Conservation (phyloP, 768 basidiomycete species). For the Termitomyces sp. region DNA sequence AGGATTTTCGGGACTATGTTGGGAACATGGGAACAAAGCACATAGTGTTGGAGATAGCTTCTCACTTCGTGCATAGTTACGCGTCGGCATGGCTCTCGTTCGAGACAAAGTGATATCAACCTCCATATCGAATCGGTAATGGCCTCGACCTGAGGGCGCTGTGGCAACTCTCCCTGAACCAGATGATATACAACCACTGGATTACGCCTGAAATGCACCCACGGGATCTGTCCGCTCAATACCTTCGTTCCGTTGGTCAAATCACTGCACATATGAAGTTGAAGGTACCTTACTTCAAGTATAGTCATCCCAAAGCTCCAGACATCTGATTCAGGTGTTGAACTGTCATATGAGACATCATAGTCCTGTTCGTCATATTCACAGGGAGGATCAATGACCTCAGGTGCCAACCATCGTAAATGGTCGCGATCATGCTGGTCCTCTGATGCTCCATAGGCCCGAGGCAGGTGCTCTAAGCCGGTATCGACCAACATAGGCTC, state of each 20-base stretch:
- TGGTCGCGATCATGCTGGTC: neutral
- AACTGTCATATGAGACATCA: neutral
- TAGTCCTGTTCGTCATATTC: neutral
- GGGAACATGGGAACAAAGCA: neutral
- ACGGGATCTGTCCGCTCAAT: conserved; percentile 2
- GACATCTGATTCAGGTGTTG: conserved; percentile 14
- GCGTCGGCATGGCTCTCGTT: conserved; percentile 1
- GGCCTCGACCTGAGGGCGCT: conserved; percentile 2
- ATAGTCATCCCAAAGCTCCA: conserved; percentile 21
- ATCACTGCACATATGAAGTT: neutral
- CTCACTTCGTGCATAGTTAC: neutral
- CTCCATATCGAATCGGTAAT: conserved; percentile 13
- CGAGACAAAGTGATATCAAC: conserved; percentile 7
- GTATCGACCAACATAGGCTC: conserved; percentile 19
- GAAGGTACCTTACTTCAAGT: conserved; percentile 15
- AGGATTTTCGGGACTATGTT: too few relatives aligned
- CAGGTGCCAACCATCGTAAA: conserved; percentile 21
- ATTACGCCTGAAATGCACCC: neutral
- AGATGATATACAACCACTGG: neutral
- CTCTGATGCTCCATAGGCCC: conserved; percentile 1
- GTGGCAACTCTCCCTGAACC: conserved; percentile 1
- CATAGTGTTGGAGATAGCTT: neutral
- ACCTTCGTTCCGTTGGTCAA: neutral
- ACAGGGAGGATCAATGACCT: conserved; percentile 11
- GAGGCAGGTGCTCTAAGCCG: conserved; percentile 11